A percentile compares a stretch with the other conserved stretches of the same genome.
Evolutionary conservation across 768 basidiomycete genomes (phyloP).

Genomic region (Leucocoprinus leucothites): DNA sequence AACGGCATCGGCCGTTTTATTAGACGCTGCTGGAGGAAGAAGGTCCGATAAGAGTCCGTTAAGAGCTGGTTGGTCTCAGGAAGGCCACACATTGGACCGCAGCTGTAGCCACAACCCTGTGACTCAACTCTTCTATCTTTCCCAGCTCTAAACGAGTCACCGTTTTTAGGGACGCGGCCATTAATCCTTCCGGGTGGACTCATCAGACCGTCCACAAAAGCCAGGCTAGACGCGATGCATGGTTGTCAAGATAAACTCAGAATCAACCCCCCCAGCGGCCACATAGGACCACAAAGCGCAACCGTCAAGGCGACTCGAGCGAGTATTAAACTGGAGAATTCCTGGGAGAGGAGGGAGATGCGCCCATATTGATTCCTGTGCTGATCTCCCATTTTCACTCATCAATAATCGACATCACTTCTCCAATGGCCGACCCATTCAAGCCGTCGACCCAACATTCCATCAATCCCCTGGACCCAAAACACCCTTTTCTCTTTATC

Average conservation of each 20-base stretch:
- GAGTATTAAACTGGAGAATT: slow-evolving; percentile 2
- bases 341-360: neutral
- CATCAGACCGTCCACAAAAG: neutral
- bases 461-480: slow-evolving; percentile 7
- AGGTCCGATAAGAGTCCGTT: neutral
- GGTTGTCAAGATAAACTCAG: neutral
- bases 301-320: neutral
- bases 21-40: neutral
- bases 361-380: slow-evolving; percentile 7
- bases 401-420: slow-evolving; percentile 5
- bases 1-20: neutral
- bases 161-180: neutral
- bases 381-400: slow-evolving; percentile 1
- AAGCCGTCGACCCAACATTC: neutral
- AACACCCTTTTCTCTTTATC: slow-evolving; percentile 8
- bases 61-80: neutral
- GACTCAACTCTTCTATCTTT: neutral
- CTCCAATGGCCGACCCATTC: slow-evolving; percentile 2
- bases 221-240: slow-evolving; percentile 1
- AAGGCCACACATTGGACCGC: neutral
- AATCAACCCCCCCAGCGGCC: neutral
- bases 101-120: slow-evolving; percentile 3
- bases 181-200: neutral
- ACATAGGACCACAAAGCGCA: neutral
- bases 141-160: neutral